Conservation (phyloP, 2,329 filamentous ascomycete species). For the Hypoxylon sp. region DNA sequence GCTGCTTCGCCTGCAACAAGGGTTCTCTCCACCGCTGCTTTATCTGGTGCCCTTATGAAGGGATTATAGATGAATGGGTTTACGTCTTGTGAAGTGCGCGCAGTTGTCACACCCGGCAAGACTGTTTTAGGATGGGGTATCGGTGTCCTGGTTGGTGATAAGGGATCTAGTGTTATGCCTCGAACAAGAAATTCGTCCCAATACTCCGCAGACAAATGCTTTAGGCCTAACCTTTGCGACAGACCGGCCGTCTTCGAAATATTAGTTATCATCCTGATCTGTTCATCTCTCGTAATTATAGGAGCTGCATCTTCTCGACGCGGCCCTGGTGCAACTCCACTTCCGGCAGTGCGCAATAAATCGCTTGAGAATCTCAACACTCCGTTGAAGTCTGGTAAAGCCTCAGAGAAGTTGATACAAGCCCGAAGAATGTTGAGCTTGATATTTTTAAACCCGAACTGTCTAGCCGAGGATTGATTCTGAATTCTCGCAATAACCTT, state of each 20-base stretch:
- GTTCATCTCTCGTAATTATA: conserved; percentile 83
- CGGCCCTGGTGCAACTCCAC: conserved; percentile 80
- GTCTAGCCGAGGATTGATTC: conserved; percentile 69
- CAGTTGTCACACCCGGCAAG: conserved; percentile 65
- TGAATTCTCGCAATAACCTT: conserved; percentile 71
- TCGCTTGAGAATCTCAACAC: conserved; percentile 91
- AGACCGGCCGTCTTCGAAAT: conserved; percentile 86
- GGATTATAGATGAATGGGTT: conserved; percentile 98
- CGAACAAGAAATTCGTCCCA: conserved; percentile 97
- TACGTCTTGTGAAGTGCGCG: conserved; percentile 70
- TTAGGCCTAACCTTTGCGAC: conserved; percentile 80
- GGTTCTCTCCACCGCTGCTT: conserved; percentile 74
- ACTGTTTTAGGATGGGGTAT: conserved; percentile 74
- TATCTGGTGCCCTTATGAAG: conserved; percentile 79
- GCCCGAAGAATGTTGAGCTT: conserved; percentile 90
- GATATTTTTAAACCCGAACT: conserved; percentile 82
- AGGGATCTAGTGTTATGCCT: conserved; percentile 77
- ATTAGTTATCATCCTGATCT: conserved; percentile 85
- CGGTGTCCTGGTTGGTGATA: conserved; percentile 72
- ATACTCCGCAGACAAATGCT: conserved; percentile 83
- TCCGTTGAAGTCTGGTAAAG: conserved; percentile 90
- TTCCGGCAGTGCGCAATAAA: conserved; percentile 85
- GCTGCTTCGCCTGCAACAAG: conserved; percentile 85
- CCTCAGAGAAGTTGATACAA: conserved; percentile 96
- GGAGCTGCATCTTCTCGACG: conserved; percentile 79